phyloP scores from a whole-genome alignment of 257 asterid species.

The Solanum tacnaense region DNA sequence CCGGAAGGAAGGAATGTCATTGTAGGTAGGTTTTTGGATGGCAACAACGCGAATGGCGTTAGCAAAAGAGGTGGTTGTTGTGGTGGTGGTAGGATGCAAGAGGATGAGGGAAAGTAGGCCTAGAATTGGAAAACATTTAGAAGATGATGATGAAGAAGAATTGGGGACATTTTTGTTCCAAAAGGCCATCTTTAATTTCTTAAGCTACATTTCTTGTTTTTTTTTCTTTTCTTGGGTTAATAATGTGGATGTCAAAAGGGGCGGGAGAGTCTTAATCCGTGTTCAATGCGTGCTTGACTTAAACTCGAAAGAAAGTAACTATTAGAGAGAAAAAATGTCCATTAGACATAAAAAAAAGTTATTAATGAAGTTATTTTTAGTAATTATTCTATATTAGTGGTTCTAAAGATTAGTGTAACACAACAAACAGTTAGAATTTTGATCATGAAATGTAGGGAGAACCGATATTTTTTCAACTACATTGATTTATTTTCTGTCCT shows the following conservation, averaged over 20 bases:
- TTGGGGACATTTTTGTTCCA: slow-evolving; percentile 29
- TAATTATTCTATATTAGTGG: background rate
- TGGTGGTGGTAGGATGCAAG: slow-evolving; percentile 21
- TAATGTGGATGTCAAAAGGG: background rate
- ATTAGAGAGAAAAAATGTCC: background rate
- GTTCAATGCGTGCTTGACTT: background rate
- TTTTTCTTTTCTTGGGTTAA: background rate
- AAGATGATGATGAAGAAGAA: slow-evolving; percentile 3
- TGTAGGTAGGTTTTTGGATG: slow-evolving; percentile 10
- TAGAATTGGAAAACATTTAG: slow-evolving; percentile 19
- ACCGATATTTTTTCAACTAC: background rate
- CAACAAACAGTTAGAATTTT: background rate
- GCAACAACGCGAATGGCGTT: slow-evolving; percentile 38
- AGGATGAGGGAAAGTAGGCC: slow-evolving; percentile 86
- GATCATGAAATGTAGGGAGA: background rate
- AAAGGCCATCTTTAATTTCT: slow-evolving; percentile 65
- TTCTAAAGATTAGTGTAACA: background rate
- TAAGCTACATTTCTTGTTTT: background rate
- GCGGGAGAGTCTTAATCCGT: background rate
- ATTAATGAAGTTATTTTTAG: background rate
- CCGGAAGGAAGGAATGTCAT: slow-evolving; percentile 29
- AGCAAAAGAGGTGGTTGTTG: slow-evolving; percentile 6
- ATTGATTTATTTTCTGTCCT: background rate
- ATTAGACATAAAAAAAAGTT: background rate
- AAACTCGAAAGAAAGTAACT: background rate